These are phyloP conservation scores for Coemansia sp. DNA, from an alignment of 192 early-diverging fungal species.

Conservation along the genomic window DNA sequence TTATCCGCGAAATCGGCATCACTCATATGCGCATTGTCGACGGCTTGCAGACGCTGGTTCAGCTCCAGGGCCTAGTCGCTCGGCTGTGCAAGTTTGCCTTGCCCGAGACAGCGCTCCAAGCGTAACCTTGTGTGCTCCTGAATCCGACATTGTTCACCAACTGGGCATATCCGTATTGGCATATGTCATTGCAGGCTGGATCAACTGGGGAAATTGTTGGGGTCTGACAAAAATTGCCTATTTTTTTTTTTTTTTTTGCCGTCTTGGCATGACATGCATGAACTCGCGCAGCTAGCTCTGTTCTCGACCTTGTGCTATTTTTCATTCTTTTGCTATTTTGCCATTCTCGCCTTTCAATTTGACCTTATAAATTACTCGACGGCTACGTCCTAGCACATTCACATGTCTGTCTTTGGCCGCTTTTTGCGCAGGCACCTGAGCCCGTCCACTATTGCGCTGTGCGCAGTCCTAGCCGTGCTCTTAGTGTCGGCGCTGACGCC, in stretches of 20 bases:
- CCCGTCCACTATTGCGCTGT: not conserved
- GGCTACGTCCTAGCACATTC: not conserved
- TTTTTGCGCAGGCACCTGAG: slow-evolving; percentile 4
- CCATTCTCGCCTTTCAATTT: not conserved
- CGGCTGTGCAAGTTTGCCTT: slow-evolving; percentile 58
- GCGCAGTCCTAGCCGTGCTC: not conserved
- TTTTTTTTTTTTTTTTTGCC: no score
- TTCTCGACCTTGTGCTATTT: no score
- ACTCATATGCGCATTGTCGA: slow-evolving; percentile 93
- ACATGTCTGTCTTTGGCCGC: slow-evolving; percentile 1
- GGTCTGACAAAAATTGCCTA: no score
- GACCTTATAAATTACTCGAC: not conserved
- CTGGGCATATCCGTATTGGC: not conserved
- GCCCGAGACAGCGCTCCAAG: slow-evolving; percentile 20
- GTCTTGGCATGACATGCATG: no score
- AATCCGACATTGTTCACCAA: no score
- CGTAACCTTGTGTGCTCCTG: not conserved
- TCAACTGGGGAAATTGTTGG: no score
- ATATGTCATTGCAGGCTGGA: not conserved
- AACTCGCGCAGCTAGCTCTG: no score
- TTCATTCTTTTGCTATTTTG: not conserved
- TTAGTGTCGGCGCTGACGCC: not conserved
- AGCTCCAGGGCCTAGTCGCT: slow-evolving; percentile 82
- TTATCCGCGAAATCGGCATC: slow-evolving; percentile 89
- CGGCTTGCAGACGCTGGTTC: slow-evolving; percentile 82